Evolutionary conservation across 2,329 filamentous ascomycete genomes (phyloP), one percentile per base, ranked within the genome.

Genomic region (Claviceps monticola): DNA sequence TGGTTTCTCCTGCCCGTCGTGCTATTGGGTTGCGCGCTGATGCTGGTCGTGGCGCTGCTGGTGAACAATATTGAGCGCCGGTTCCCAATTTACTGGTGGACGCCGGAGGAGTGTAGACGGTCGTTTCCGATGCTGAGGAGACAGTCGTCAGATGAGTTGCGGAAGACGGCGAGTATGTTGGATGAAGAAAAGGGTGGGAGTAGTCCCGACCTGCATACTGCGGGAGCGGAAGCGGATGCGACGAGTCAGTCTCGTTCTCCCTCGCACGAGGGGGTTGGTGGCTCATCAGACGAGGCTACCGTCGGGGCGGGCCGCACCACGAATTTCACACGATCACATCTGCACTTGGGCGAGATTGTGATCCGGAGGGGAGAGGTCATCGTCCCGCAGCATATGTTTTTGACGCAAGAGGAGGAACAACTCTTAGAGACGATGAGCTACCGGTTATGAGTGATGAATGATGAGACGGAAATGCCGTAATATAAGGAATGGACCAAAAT

Each of bases 41-140:
- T 88, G 76, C 66, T 85, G 34, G 66, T 58, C 1, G 74, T 78
- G 1, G 84, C 83, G 0, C 66, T 86, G 48, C 34, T 86, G 5
- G 59, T 87, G 53, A 87, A 88, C 60, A 89, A 89, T 55, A 67
- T 87, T 2, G 78, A 84, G 61, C 71, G 82, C 8, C 71, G 73
- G 17, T 88, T 79, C 55, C 85, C 85, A 0, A 56, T 77, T 2
- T 88, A 86, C 62, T 89, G 84, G 84, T 87, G 80, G 80, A 76
- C 78, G 1, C 70, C 76, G 0, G 62, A 64, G 17, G 58, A 67
- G 17, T 5, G 41, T 67, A 50, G 45, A 53, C 49, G 45, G 54
- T 16, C 52, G 47, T 14, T 19, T n/a, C 19, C 47, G 41, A 36
- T 53, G 13, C 48, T 56, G 11, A 51, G 36, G n/a, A 53, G 53